Base-by-base conservation (phyloP, 352 stramenopile genomes). In the Pelagophyceae sp. region DNA sequence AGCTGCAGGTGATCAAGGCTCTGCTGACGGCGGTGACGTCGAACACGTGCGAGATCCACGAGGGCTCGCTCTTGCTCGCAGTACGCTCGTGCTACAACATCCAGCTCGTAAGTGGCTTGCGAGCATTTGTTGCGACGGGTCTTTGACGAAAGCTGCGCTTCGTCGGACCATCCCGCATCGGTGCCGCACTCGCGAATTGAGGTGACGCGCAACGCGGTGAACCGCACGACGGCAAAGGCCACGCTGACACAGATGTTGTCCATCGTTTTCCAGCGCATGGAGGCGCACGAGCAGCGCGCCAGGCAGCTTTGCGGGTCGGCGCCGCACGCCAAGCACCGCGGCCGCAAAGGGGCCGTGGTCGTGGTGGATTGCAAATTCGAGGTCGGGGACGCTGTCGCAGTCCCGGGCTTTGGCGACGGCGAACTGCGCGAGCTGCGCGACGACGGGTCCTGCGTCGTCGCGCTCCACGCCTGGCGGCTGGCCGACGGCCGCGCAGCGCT, bases 201-300 rank as follows among this genome's bases (percentile, higher is more conserved):
- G 23, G 84, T 85, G 29, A 91, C 87, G 0, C 78, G 93, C 72
- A 96, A 89, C 72, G 82, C 83, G 31, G 92, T 94, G 6, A 99
- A 98, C 83, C 91, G 96, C 77, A 98, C 91, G 3, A 97, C 97
- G 1, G 96, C 96, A n/a, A 96, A 97, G 83, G 95, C 95, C 38
- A 96, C 93, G 54, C 85, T 99, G 50, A 94, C 97, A 84, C 96
- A 99, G 83, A 94, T 99, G 78, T 91, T 98, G 23, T 93, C 85
- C 37, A 93, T 96, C 69, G 93, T 98, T 0, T 98, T 98, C 83
- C 88, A 95, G 79, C 84, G 95, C 71, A 98, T 99, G 93, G 95
- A 99, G 84, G 80, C 15, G 82, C 82, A 35, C 84, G 83, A 31
- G 83, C 60, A 67, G 31, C 31, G 25, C 11, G 11, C 17, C 60